Conservation (phyloP, 225 moss, liverwort and hornwort genomes). For the Marchantia paleacea region DNA sequence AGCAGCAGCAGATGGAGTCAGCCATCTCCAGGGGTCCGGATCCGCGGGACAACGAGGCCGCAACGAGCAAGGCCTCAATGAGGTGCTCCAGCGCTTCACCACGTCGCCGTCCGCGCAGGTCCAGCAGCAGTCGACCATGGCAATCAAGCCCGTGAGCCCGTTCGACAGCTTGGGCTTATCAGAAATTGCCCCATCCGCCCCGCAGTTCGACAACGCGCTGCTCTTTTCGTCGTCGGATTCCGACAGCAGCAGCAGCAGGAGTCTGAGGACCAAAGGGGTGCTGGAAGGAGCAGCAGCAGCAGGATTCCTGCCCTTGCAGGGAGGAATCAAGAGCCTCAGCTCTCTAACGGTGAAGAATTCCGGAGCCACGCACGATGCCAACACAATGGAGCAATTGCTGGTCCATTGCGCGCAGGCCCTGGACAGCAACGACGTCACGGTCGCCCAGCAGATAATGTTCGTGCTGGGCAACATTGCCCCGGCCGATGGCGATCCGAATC, state of each 20-base stretch:
- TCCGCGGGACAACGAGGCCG: neutral
- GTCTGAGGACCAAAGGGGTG: neutral
- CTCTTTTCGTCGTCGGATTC: neutral
- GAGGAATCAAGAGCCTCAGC: constrained; percentile 31
- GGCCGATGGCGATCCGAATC: constrained; percentile 73
- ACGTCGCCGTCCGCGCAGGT: neutral
- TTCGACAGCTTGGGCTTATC: constrained; percentile 5
- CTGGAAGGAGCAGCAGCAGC: constrained; percentile 1
- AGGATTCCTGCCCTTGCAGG: neutral
- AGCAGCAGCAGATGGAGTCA: neutral
- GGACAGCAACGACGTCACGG: constrained; percentile 50
- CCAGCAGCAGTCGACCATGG: neutral
- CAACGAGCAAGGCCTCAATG: constrained; percentile 23
- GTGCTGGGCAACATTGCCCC: constrained; percentile 59
- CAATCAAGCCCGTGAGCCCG: neutral
- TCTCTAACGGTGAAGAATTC: constrained; percentile 22
- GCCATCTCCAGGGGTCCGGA: neutral
- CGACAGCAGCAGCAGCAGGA: neutral
- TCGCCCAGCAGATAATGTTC: constrained; percentile 62
- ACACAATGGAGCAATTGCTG: constrained; percentile 69
- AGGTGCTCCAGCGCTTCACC: constrained; percentile 29
- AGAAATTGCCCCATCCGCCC: neutral
- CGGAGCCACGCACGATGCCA: constrained; percentile 50
- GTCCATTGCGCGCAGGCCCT: constrained; percentile 62
- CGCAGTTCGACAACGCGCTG: neutral